Percentiles rank a stretch among this genome's conserved stretches.
Conservation (phyloP, 2,329 filamentous ascomycete species). For the Bipolaris bicolor region DNA sequence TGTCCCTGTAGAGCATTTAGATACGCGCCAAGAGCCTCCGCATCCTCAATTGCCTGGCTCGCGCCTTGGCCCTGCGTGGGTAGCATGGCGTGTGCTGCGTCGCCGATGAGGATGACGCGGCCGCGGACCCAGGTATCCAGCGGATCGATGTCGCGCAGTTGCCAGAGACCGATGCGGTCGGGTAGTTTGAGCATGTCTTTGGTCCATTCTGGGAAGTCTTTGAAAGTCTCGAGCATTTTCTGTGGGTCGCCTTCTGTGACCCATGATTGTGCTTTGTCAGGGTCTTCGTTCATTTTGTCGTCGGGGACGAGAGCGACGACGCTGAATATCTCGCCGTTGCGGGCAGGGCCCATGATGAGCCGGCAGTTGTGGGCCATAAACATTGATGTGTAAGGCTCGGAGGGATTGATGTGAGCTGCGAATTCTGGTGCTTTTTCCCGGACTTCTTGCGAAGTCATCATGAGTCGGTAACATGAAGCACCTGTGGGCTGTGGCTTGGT, state of each 20-base stretch:
- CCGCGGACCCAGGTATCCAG: slow-evolving; percentile 54
- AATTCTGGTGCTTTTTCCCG: slow-evolving; percentile 32
- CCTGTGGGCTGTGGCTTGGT: slow-evolving; percentile 44
- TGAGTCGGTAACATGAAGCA: slow-evolving; percentile 50
- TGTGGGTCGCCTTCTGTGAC: slow-evolving; percentile 46
- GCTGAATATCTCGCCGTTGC: slow-evolving; percentile 51
- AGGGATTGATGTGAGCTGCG: slow-evolving; percentile 43
- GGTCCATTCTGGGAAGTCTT: slow-evolving; percentile 53
- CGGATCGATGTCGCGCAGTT: slow-evolving; percentile 54
- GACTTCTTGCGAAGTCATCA: slow-evolving; percentile 33
- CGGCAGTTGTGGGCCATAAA: slow-evolving; percentile 52
- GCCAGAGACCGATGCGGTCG: slow-evolving; percentile 52
- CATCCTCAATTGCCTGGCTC: slow-evolving; percentile 60
- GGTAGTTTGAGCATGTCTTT: slow-evolving; percentile 41
- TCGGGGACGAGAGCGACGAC: slow-evolving; percentile 56
- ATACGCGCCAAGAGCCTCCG: slow-evolving; percentile 51
- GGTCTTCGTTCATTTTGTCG: slow-evolving; percentile 49
- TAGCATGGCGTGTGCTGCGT: slow-evolving; percentile 59
- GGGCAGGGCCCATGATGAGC: slow-evolving; percentile 56
- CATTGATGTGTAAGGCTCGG: slow-evolving; percentile 54
- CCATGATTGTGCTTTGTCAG: slow-evolving; percentile 50
- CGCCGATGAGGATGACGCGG: slow-evolving; percentile 60
- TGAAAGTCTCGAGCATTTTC: slow-evolving; percentile 51
- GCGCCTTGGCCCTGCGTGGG: slow-evolving; percentile 62
- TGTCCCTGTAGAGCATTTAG: slow-evolving; percentile 19